These are phyloP conservation scores for Suhomyces chickasaworum DNA, from an alignment of 1,139 yeast species.

Conservation along the genomic window DNA sequence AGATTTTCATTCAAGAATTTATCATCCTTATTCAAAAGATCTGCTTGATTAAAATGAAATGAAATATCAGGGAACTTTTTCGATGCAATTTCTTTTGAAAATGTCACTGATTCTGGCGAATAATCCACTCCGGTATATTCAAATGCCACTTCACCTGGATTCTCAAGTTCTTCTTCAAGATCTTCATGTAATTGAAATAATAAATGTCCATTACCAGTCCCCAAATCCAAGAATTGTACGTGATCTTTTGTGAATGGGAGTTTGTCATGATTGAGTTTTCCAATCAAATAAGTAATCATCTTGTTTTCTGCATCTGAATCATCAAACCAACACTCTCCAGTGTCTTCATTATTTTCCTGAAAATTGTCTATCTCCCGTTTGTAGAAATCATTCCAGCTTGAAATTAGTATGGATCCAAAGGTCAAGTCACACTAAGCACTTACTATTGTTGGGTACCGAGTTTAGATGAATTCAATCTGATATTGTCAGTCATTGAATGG, in stretches of 20 bases:
- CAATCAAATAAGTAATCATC: slow-evolving; percentile 65
- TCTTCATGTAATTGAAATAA: slow-evolving; percentile 69
- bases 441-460: slow-evolving; percentile 78
- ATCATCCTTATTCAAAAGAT: slow-evolving; percentile 38
- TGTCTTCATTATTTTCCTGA: slow-evolving; percentile 69
- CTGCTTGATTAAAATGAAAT: slow-evolving; percentile 50
- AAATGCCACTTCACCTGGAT: slow-evolving; percentile 43
- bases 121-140: slow-evolving; percentile 75
- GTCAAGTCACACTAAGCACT: background rate
- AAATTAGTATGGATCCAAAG: slow-evolving; percentile 23
- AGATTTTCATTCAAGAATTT: slow-evolving; percentile 37
- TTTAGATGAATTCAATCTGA: slow-evolving; percentile 66
- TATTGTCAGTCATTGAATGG: slow-evolving; percentile 51
- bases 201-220: slow-evolving; percentile 95
- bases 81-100: slow-evolving; percentile 62
- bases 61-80: slow-evolving; percentile 37
- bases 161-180: slow-evolving; percentile 40
- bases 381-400: slow-evolving; percentile 86
- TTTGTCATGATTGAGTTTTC: slow-evolving; percentile 30
- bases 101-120: slow-evolving; percentile 72
- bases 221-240: slow-evolving; percentile 67
- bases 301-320: slow-evolving; percentile 88
- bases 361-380: slow-evolving; percentile 71
- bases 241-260: slow-evolving; percentile 31
- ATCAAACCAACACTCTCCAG: slow-evolving; percentile 96